Base-by-base conservation (phyloP, 2,329 filamentous ascomycete genomes). In the Penicillium sp. region DNA sequence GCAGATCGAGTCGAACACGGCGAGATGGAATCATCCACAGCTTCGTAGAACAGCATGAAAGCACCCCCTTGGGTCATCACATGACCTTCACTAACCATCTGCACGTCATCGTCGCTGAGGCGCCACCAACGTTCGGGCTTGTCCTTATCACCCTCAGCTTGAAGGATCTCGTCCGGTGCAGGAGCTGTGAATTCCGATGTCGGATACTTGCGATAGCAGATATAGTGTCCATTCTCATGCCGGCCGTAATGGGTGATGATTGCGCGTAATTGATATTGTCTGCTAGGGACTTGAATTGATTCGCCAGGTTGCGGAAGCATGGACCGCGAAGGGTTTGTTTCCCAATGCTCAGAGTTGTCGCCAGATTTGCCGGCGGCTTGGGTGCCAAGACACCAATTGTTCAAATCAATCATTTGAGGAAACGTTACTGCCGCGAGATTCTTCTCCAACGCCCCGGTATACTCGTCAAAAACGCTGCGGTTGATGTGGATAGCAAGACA, bases 1-100 rank as follows among this genome's bases (percentile, higher is more conserved):
- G 41, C 49, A 7, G 51, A 41, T 12, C 39, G 27, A 12, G 57
- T 52, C 9, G 38, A 25, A 10, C 27, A 31, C 8, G 29, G 33
- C 4, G 53, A 43, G 10, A 49, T 36, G 2, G 42, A 38, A 6
- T 52, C 51, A 6, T 89, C 86, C 25, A 89, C 78, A 47, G 84
- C 85, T 71, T 99, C 93, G 73, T 97, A 99, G 73, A 97, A 97
- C 1, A 97, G 82, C 93, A 99, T 97, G 71, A 97, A 97, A 0
- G 93, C 93, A 1, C 91, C 91, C 0, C 87, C 87, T 65, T 96
- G 88, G 2, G 81, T 82, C 50, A 94, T 78, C 0, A 96, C 90
- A 29, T 83, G 82, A 12, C 87, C 82, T 71, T 96, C 90, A 21
- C 84, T 84, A 25, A 93, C 89, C 62, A 84, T 81, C 60, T 81